phyloP scores from a whole-genome alignment of 140 eudicot species.

The Anethum foeniculum region DNA sequence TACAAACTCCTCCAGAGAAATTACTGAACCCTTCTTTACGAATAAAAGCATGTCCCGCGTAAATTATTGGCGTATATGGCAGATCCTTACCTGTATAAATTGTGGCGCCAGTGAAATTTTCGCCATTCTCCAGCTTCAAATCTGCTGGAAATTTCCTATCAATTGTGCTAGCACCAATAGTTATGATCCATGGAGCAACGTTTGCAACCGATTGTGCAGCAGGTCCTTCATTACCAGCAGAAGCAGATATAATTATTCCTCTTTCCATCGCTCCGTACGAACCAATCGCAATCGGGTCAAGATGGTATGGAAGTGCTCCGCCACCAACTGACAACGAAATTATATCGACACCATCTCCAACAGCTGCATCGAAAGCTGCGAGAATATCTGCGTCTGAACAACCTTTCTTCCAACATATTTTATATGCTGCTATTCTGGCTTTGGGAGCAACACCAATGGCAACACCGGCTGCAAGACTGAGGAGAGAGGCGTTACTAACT shows the following conservation, averaged over 20 bases:
- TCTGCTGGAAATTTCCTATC: conserved; percentile 69
- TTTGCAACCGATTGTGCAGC: conserved; percentile 37
- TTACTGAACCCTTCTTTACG: not conserved
- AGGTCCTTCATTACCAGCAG: conserved; percentile 84
- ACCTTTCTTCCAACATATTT: conserved; percentile 57
- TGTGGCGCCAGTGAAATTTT: conserved; percentile 53
- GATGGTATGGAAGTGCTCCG: conserved; percentile 29
- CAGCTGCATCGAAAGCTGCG: conserved; percentile 74
- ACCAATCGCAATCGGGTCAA: conserved; percentile 71
- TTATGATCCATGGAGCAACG: conserved; percentile 78
- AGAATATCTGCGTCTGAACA: conserved; percentile 72
- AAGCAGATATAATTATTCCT: conserved; percentile 70
- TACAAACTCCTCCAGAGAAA: conserved; percentile 32
- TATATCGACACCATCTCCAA: conserved; percentile 69
- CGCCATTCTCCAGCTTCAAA: conserved; percentile 45
- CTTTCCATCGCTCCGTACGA: conserved; percentile 67
- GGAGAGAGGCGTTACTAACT: conserved; percentile 53
- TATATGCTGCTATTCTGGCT: conserved; percentile 70
- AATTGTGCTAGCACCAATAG: conserved; percentile 79
- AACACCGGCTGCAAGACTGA: conserved; percentile 54
- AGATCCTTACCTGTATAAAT: conserved; percentile 31
- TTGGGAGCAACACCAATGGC: conserved; percentile 88
- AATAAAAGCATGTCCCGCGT: conserved; percentile 43
- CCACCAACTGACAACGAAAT: conserved; percentile 78
- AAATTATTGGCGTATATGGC: conserved; percentile 35